Conservation (phyloP, 108 stramenopile species). For the Cyclotella kingstonii region DNA sequence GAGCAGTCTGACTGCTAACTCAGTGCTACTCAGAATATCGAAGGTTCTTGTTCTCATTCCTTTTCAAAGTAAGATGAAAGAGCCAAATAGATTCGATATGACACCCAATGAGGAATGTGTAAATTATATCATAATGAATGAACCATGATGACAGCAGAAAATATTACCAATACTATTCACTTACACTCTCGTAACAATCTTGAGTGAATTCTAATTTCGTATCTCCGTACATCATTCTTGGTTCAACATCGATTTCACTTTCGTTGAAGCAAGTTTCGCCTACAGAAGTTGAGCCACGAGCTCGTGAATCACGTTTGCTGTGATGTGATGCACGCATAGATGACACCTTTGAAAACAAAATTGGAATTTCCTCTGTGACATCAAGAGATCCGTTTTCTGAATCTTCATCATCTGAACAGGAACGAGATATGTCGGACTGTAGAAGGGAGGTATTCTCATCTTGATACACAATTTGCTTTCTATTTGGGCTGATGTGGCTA, state of each 20-base stretch:
- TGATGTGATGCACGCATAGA: conserved; percentile 29
- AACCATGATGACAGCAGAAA: background rate
- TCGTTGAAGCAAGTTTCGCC: conserved; percentile 12
- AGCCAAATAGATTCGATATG: too few species aligned
- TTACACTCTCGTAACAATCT: conserved; percentile 25
- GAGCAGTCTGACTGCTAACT: too few species aligned
- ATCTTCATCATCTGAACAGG: conserved; percentile 19
- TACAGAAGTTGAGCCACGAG: background rate
- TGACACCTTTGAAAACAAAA: conserved; percentile 22
- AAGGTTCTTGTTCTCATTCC: too few species aligned
- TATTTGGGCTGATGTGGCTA: too few species aligned
- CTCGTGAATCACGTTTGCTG: conserved; percentile 7
- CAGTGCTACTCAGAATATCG: too few species aligned
- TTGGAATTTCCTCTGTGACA: conserved; percentile 41
- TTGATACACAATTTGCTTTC: background rate
- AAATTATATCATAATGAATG: background rate
- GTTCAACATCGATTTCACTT: conserved; percentile 23
- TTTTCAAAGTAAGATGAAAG: too few species aligned
- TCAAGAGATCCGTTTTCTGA: conserved; percentile 35
- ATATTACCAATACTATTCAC: background rate
- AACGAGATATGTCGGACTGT: background rate
- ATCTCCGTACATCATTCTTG: conserved; percentile 49
- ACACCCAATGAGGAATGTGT: background rate
- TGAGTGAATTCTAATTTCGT: conserved; percentile 34
- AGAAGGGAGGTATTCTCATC: background rate